Percentiles rank a stretch among this genome's conserved stretches.
These are phyloP conservation scores for Colletotrichum orbiculare DNA, from an alignment of 2,329 filamentous ascomycete species.

Conservation along the genomic window DNA sequence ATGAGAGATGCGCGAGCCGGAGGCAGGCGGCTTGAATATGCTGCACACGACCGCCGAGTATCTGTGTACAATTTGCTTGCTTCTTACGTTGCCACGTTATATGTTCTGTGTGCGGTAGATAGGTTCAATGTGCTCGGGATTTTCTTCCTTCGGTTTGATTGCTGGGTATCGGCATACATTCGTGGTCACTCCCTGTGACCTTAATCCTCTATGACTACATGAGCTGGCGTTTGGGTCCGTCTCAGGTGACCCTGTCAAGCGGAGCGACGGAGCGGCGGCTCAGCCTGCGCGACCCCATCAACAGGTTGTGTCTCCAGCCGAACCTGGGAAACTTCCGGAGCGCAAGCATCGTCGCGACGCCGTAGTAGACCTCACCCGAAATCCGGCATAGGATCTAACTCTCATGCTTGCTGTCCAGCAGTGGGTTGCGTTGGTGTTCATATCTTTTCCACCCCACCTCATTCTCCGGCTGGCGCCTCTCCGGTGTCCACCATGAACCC, in stretches of 20 bases:
- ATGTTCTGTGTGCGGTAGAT: constrained; percentile 36
- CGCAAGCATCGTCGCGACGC: no score
- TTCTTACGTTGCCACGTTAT: constrained; percentile 36
- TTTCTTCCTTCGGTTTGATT: constrained; percentile 4
- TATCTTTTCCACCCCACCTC: constrained; percentile 36
- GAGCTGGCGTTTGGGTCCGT: no score
- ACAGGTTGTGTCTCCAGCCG: no score
- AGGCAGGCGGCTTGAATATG: constrained; percentile 25
- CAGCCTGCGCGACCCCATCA: no score
- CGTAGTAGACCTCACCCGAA: background rate
- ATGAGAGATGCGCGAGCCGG: constrained; percentile 32
- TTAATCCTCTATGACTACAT: no score
- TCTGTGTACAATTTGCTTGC: constrained; percentile 36
- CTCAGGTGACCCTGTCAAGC: no score
- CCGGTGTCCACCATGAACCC: constrained; percentile 71
- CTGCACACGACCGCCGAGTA: constrained; percentile 21
- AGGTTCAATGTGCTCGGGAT: constrained; percentile 33
- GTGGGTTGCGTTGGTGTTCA: constrained; percentile 37
- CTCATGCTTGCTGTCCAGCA: background rate
- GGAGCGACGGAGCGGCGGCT: no score
- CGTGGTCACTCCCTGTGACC: no score
- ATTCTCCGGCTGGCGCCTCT: constrained; percentile 37
- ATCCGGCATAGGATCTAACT: background rate
- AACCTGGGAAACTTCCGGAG: no score
- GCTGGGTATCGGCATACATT: background rate